A percentile compares a stretch with the other conserved stretches of the same genome.
Evolutionary conservation across 108 stramenopile species (phyloP).

Genomic region (Conticribra guillardii): DNA sequence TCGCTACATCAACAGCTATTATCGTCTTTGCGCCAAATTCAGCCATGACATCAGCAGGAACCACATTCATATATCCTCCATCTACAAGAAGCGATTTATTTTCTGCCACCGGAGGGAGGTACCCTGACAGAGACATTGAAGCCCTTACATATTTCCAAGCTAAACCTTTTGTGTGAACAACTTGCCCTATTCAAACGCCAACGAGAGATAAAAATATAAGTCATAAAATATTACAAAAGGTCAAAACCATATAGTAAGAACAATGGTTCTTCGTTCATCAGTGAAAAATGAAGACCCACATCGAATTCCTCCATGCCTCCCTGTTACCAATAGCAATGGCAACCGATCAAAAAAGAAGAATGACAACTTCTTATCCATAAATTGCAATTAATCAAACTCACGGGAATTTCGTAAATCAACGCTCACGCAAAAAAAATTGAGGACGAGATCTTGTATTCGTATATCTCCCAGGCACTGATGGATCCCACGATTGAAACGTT

Average conservation of each 20-base stretch:
- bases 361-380: too few relatives aligned
- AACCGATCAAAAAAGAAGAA: too few relatives aligned
- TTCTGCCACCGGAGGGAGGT: conserved; percentile 67
- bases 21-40: conserved; percentile 55
- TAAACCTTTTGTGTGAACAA: conserved; percentile 55
- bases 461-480: conserved; percentile 43
- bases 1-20: conserved; percentile 62
- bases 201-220: too few relatives aligned
- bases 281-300: too few relatives aligned
- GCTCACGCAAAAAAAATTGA: conserved; percentile 64
- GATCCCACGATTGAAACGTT: conserved; percentile 58
- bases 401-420: conserved; percentile 49
- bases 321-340: too few relatives aligned
- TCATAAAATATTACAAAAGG: too few relatives aligned
- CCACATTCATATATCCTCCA: conserved; percentile 67
- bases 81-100: conserved; percentile 55
- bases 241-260: too few relatives aligned
- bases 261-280: too few relatives aligned
- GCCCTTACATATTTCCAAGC: conserved; percentile 66
- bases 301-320: too few relatives aligned
- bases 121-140: conserved; percentile 64
- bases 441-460: conserved; percentile 64
- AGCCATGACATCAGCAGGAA: conserved; percentile 67
- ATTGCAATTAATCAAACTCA: too few relatives aligned
- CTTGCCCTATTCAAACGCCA: too few relatives aligned